Evolutionary conservation across 1,284 basidiomycete species (phyloP).

Genomic region (Cutaneotrichosporon cavernicola): DNA sequence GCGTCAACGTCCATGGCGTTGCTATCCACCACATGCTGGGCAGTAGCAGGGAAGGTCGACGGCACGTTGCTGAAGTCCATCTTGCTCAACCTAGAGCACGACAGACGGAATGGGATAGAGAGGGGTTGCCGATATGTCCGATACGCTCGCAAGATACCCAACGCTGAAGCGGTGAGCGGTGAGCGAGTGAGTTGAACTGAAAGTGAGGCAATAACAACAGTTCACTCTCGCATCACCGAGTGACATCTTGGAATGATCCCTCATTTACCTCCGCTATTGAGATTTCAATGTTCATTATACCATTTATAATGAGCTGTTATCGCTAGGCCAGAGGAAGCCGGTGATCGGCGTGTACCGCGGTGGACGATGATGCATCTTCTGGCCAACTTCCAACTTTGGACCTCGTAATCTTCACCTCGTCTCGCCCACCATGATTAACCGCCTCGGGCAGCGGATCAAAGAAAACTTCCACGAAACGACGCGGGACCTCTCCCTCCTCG

Average conservation of each 20-base stretch:
- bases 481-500: conserved; percentile 49
- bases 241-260: background rate
- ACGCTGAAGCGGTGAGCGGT: background rate
- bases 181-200: background rate
- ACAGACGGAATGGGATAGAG: background rate
- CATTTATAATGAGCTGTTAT: background rate
- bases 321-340: background rate
- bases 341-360: background rate
- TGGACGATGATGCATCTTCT: background rate
- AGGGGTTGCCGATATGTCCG: background rate
- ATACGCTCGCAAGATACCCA: background rate
- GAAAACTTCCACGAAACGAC: conserved; percentile 55
- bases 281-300: background rate
- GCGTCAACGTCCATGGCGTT: conserved; percentile 32
- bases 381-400: background rate
- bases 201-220: background rate
- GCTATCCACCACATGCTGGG: conserved; percentile 12
- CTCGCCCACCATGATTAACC: conserved; percentile 36
- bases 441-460: conserved; percentile 52
- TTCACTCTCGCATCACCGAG: no score
- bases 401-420: background rate
- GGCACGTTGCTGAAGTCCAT: conserved; percentile 9
- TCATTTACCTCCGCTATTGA: background rate
- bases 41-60: background rate
- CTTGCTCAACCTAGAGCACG: background rate